Base-by-base conservation (phyloP, 805 yeast genomes). In the Komagataella pseudopastoris region DNA sequence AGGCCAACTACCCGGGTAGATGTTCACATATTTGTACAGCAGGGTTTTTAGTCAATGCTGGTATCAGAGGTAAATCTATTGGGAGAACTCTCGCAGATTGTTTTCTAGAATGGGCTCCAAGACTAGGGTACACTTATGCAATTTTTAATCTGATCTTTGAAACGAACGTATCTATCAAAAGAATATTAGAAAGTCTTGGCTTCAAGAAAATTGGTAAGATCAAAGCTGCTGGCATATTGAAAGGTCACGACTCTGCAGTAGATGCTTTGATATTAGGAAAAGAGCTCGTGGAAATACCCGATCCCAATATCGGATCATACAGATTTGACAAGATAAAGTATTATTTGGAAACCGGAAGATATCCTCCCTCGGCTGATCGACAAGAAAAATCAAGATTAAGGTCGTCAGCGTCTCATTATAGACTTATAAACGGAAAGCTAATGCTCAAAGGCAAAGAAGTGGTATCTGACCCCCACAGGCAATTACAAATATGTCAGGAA, bases 1-100 rank as follows among this genome's bases (percentile, higher is more conserved):
- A 85, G 56, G 93, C 97, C 2, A 85, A 88, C 59, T 91, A 83
- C 62, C 96, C 97, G 0, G 98, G 98, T 1, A 71, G 98, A 47
- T 84, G 93, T 17, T 81, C 95, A 0, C 97, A 91, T 62, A 83
- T 93, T n/a, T 89, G 95, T 59, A 86, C 95, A 0, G 95, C 88
- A 1, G 83, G 84, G 18, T 85, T 91, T 58, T 69, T 91, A 43
- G 98, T 91, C 2, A 89, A 91, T 65, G 93, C 95, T 3, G 96
- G 96, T 56, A 88, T 88, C 58, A 71, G 99, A 59, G 89, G 91
- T 23, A 87, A 85, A 63, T 96, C 97, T 4, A 87, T 93, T 23
- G 99, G 98, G 4, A 72, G 83, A 51, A 85, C 93, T 0, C 65
- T 93, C 55, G 82, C 86, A 16, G 95, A 88, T 59, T 84, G 95